Evolutionary conservation across 2,329 filamentous ascomycete species (phyloP).

Genomic region (Fusarium abutilonis): DNA sequence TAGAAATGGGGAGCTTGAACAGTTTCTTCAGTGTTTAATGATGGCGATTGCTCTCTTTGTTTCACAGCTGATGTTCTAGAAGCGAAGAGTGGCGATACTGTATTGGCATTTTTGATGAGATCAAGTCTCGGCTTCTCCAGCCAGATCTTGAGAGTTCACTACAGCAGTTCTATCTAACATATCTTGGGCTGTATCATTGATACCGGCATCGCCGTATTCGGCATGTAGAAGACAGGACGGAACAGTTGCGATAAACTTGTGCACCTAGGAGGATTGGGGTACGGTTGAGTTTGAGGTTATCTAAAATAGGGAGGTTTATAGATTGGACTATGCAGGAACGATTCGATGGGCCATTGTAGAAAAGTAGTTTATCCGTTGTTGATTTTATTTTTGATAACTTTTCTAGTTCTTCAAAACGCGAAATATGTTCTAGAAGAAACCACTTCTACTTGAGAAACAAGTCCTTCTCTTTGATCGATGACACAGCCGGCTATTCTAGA

Average conservation of each 20-base stretch:
- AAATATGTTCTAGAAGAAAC: not conserved
- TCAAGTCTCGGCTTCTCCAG: not conserved
- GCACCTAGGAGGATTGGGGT: conserved; percentile 42
- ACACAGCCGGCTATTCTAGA: too few species aligned
- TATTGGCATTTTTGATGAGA: too few species aligned
- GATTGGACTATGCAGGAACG: not conserved
- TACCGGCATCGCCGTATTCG: not conserved
- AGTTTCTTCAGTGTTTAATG: conserved; percentile 5
- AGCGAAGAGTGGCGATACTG: too few species aligned
- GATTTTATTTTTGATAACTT: not conserved
- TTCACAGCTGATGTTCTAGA: not conserved
- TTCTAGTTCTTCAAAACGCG: not conserved
- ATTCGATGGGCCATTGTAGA: not conserved
- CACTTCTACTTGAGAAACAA: too few species aligned
- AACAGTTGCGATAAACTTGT: not conserved
- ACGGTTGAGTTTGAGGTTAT: conserved; percentile 42
- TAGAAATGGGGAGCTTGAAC: not conserved
- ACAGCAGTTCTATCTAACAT: too few species aligned
- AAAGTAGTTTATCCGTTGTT: not conserved
- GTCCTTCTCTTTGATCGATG: too few species aligned
- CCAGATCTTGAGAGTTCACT: not conserved
- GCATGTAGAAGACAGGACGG: too few species aligned
- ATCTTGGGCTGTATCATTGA: not conserved
- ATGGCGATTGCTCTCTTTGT: not conserved
- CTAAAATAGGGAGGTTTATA: conserved; percentile 4